Evolutionary conservation across 2,329 filamentous ascomycete species (phyloP), one percentile per base, ranked within the genome.

Genomic region (Ascosphaera apis): DNA sequence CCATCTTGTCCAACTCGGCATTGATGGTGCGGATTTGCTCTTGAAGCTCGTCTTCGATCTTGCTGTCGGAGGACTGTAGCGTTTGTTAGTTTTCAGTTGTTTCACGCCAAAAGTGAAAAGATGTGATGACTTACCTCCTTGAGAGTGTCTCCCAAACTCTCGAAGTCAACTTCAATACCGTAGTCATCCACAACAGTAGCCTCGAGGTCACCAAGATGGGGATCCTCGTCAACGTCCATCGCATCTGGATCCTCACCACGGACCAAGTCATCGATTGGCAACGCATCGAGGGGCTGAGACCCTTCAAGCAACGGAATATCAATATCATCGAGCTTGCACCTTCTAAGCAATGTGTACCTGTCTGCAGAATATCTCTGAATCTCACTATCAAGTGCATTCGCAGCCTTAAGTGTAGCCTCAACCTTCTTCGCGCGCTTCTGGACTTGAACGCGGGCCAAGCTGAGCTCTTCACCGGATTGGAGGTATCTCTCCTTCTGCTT

Each of bases 311-410:
- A 65, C 2, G 88, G 88, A 39, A 98, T 67, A 42, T 77, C 72
- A 44, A 95, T 80, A 49, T 93, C 84, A 51, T 95, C 86, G 33
- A 98, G 72, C 51, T 91, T 86, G 62, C 86, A 95, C 42, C 81
- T 73, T 49, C 83, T 73, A 36, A 98, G 67, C 33, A 91, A 61
- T 32, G 74, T 74, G 51, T 92, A 92, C 51, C 88, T 80, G 47
- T 71, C 73, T 0, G 82, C 75, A 39, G 77, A 80, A 48, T 82
- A 82, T 47, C 78, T 80, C 54, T 92, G 82, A 35, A 91, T 73
- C 41, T 83, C 76, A 1, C 76, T 75, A 54, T 95, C 84, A n/a
- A 91, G 61, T 4, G 65, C 68, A 39, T 70, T 72, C 39, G 98
- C 78, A 31, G 73, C 72, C 48, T 79, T 84, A 36, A 79, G 63